Conservation (phyloP, 2,329 filamentous ascomycete genomes). For the Sporothrix protearum region DNA sequence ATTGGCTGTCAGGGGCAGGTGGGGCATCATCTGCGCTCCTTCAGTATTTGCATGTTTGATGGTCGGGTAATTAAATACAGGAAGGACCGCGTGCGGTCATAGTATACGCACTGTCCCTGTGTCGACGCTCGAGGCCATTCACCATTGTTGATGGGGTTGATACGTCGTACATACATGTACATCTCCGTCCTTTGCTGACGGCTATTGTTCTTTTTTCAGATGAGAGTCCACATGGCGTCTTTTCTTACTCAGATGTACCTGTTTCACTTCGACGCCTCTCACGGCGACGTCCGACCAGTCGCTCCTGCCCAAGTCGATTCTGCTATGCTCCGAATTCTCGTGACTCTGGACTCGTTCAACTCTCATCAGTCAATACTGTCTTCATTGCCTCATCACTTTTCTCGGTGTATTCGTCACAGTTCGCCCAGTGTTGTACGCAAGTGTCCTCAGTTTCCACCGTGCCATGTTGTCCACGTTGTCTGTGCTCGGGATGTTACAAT, state of each 20-base stretch:
- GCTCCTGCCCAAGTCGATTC: neutral
- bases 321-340: no score
- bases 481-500: neutral
- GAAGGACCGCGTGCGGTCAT: neutral
- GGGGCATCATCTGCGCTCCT: neutral
- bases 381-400: neutral
- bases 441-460: neutral
- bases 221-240: neutral
- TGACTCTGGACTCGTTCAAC: neutral
- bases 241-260: neutral
- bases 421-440: neutral
- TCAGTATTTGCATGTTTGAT: neutral
- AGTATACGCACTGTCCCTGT: neutral
- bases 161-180: neutral
- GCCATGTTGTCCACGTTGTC: neutral
- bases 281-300: neutral
- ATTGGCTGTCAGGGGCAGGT: constrained; percentile 10
- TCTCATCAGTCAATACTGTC: neutral
- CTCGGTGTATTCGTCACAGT: neutral
- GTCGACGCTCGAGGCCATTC: neutral
- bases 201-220: neutral
- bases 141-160: neutral
- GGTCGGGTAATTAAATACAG: neutral
- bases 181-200: neutral
- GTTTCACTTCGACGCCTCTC: neutral